These are phyloP conservation scores for Aegilops tauschii DNA, from an alignment of 176 grass and related monocot species.

Conservation along the genomic window DNA sequence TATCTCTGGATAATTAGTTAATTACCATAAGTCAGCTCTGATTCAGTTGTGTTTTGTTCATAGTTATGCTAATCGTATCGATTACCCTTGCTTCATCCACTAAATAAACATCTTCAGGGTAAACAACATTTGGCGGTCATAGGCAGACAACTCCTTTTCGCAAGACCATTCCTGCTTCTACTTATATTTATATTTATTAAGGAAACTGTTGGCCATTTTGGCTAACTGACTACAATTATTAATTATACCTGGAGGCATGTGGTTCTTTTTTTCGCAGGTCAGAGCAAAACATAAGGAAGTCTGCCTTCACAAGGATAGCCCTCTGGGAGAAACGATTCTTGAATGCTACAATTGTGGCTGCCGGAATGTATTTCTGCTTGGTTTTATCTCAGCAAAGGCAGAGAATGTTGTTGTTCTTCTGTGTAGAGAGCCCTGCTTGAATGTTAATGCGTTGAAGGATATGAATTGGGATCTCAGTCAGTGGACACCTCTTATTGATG, in stretches of 20 bases:
- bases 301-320: constrained; percentile 96
- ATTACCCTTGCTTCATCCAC: neutral
- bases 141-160: neutral
- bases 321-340: constrained; percentile 95
- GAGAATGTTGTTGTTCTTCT: constrained; percentile 97
- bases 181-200: neutral
- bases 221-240: neutral
- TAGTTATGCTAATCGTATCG: constrained; percentile 1
- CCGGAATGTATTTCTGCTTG: constrained; percentile 97
- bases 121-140: neutral
- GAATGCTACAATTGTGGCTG: constrained; percentile 99
- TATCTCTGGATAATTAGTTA: neutral
- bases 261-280: constrained; percentile 50
- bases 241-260: constrained; percentile 6
- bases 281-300: constrained; percentile 99
- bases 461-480: constrained; percentile 99
- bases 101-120: neutral
- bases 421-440: constrained; percentile 99
- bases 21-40: neutral
- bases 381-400: constrained; percentile 97
- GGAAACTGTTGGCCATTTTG: neutral
- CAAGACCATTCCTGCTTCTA: neutral
- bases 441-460: constrained; percentile 95
- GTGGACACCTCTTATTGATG: constrained; percentile 99
- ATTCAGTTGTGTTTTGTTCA: neutral